phyloP scores from a whole-genome alignment of 768 basidiomycete genomes.

The Pisolithus orientalis region DNA sequence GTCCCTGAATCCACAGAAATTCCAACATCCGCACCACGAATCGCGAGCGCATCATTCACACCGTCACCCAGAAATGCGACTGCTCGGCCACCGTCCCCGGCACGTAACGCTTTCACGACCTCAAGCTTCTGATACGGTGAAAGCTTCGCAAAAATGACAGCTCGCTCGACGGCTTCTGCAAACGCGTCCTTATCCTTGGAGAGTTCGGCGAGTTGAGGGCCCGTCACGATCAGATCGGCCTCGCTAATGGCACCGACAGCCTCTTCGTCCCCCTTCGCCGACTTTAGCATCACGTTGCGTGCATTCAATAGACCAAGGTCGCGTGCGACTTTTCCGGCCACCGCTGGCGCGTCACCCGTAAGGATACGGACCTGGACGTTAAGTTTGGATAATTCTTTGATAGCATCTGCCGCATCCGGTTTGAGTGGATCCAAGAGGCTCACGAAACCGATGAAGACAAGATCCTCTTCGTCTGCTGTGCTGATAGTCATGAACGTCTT shows the following conservation, averaged over 20 bases:
- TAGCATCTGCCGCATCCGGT: slow-evolving; percentile 26
- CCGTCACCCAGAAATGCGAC: slow-evolving; percentile 28
- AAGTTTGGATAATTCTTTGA: slow-evolving; percentile 19
- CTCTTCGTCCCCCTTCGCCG: slow-evolving; percentile 23
- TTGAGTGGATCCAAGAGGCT: slow-evolving; percentile 27
- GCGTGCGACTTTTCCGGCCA: slow-evolving; percentile 33
- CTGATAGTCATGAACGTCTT: slow-evolving; percentile 14
- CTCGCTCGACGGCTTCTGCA: slow-evolving; percentile 24
- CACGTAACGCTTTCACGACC: slow-evolving; percentile 25
- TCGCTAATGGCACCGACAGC: slow-evolving; percentile 12
- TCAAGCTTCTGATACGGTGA: slow-evolving; percentile 30
- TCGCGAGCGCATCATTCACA: slow-evolving; percentile 27
- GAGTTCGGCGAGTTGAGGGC: slow-evolving; percentile 22
- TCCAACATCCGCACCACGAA: slow-evolving; percentile 27
- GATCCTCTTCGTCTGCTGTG: slow-evolving; percentile 22
- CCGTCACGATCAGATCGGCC: slow-evolving; percentile 21
- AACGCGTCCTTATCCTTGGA: slow-evolving; percentile 21
- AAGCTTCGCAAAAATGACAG: slow-evolving; percentile 26
- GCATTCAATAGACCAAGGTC: slow-evolving; percentile 28
- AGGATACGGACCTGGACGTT: slow-evolving; percentile 32
- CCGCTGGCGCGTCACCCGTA: slow-evolving; percentile 29
- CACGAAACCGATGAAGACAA: slow-evolving; percentile 24
- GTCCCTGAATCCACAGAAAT: slow-evolving; percentile 29
- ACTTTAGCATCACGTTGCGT: slow-evolving; percentile 10
- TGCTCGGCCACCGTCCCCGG: slow-evolving; percentile 20